A percentile compares a stretch with the other conserved stretches of the same genome.
phyloP scores from a whole-genome alignment of 352 stramenopile species.

The Phytophthora podocarpi region DNA sequence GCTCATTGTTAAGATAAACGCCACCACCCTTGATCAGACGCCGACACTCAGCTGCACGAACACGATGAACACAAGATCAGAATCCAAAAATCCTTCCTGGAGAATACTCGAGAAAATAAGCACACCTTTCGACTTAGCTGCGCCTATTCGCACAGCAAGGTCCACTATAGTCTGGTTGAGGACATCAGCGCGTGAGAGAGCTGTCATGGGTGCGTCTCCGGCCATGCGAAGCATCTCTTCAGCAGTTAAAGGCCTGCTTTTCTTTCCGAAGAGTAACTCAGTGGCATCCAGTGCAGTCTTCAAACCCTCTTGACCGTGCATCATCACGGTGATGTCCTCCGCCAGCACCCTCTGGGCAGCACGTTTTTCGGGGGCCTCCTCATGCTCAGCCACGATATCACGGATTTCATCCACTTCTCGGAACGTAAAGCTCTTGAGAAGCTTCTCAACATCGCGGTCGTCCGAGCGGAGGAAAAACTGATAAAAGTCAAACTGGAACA shows the following conservation, averaged over 20 bases:
- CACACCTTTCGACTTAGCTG: conserved; percentile 91
- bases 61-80: conserved; percentile 10
- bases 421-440: conserved; percentile 99
- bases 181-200: conserved; percentile 51
- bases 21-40: conserved; percentile 96
- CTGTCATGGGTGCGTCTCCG: conserved; percentile 59
- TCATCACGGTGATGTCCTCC: conserved; percentile 89
- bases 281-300: conserved; percentile 64
- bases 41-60: conserved; percentile 87
- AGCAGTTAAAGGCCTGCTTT: conserved; percentile 58
- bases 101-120: background rate
- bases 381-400: conserved; percentile 82
- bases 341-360: conserved; percentile 72
- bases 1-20: conserved; percentile 93
- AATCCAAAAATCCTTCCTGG: background rate
- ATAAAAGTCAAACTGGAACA: conserved; percentile 90
- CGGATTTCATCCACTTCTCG: conserved; percentile 93
- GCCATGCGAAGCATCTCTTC: conserved; percentile 75
- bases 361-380: conserved; percentile 81
- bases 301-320: conserved; percentile 92
- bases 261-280: conserved; percentile 73
- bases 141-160: conserved; percentile 88
- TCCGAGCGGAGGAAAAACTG: conserved; percentile 91
- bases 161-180: conserved; percentile 89
- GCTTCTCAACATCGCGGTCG: conserved; percentile 93